Conservation (phyloP, 495 filamentous ascomycete species). For the Pyrenopolyporus hunteri region DNA sequence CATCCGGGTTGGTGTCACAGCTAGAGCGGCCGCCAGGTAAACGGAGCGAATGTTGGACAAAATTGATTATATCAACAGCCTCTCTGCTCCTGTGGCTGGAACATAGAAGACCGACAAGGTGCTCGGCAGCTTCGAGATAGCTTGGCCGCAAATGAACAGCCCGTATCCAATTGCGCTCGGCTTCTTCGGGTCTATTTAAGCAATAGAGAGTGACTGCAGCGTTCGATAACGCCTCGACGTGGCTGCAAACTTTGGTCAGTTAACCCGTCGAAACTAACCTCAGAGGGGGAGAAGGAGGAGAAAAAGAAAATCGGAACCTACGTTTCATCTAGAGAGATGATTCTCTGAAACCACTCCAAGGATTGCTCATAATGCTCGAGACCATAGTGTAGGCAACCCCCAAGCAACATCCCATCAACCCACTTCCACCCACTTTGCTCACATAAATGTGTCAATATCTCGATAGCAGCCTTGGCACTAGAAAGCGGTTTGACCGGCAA, state of each 20-base stretch:
- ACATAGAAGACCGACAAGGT: constrained; percentile 88
- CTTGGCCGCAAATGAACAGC: constrained; percentile 83
- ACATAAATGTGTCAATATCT: constrained; percentile 81
- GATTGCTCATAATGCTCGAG: constrained; percentile 86
- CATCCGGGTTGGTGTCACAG: constrained; percentile 1
- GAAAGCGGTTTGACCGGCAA: constrained; percentile 41
- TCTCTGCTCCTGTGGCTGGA: constrained; percentile 81
- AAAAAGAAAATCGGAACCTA: constrained; percentile 52
- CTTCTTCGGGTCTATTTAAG: constrained; percentile 80
- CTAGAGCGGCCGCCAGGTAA: constrained; percentile 39
- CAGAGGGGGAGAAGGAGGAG: background rate
- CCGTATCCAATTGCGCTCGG: constrained; percentile 82
- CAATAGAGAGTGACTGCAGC: constrained; percentile 87
- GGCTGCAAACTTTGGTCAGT: constrained; percentile 61
- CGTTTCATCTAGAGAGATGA: constrained; percentile 80
- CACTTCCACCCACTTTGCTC: constrained; percentile 89
- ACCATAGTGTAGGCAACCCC: constrained; percentile 92
- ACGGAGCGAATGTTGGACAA: constrained; percentile 78
- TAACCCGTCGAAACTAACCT: constrained; percentile 1
- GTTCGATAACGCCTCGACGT: constrained; percentile 95
- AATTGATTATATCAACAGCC: constrained; percentile 87
- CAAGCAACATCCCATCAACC: constrained; percentile 94
- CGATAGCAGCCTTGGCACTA: constrained; percentile 71
- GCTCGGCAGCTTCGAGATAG: constrained; percentile 96
- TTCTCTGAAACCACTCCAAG: constrained; percentile 85